phyloP scores from a whole-genome alignment of 2,329 filamentous ascomycete genomes.

The Chrysoporthe deuterocubensis region DNA sequence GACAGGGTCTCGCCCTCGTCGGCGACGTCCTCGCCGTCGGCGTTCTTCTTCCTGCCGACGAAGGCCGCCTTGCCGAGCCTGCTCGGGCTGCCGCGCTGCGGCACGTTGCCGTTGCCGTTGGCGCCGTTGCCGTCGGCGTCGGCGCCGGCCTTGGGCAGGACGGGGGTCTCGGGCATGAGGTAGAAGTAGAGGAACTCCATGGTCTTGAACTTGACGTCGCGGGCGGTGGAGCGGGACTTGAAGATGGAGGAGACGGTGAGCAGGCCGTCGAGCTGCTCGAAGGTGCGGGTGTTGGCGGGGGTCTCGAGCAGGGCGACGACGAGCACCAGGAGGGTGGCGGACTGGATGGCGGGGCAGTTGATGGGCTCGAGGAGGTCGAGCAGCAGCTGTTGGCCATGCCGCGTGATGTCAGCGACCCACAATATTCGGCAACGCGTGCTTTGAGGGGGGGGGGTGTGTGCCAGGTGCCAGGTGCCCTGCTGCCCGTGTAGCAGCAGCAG shows the following conservation, averaged over 20 bases:
- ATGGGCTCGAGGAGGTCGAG: conserved; percentile 92
- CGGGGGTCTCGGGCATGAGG: conserved; percentile 85
- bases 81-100: conserved; percentile 56
- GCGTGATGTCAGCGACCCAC: neutral
- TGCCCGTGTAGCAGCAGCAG: too few relatives aligned
- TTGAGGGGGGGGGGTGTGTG: too few relatives aligned
- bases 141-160: conserved; percentile 54
- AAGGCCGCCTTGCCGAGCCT: conserved; percentile 65
- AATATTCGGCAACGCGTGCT: too few relatives aligned
- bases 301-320: conserved; percentile 86
- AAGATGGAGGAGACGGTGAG: conserved; percentile 91
- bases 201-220: conserved; percentile 93
- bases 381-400: conserved; percentile 59
- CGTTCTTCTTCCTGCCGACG: conserved; percentile 36
- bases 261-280: conserved; percentile 89
- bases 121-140: conserved; percentile 32
- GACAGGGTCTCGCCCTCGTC: conserved; percentile 57
- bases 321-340: conserved; percentile 84
- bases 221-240: conserved; percentile 82
- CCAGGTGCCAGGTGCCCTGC: too few relatives aligned
- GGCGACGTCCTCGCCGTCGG: conserved; percentile 39
- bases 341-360: conserved; percentile 91
- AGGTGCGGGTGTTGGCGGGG: conserved; percentile 86
- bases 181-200: conserved; percentile 99
- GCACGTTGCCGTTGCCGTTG: conserved; percentile 43